These are phyloP conservation scores for Nasturtium officinale DNA, from an alignment of 345 rosid species.

Conservation along the genomic window DNA sequence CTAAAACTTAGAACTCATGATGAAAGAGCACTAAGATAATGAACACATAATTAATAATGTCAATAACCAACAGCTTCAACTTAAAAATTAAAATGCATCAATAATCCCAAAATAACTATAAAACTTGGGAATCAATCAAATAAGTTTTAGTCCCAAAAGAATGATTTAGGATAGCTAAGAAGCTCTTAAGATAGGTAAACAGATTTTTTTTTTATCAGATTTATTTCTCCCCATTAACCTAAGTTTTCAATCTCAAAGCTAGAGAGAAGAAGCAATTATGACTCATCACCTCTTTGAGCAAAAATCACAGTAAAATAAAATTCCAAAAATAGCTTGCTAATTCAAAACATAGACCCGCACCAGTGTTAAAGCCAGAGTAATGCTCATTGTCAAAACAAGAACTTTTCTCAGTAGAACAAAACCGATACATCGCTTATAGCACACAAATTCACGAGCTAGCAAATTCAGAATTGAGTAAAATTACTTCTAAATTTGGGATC, in stretches of 20 bases:
- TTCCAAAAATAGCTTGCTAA: slow-evolving; percentile 35
- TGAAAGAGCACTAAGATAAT: neutral
- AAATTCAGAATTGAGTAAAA: slow-evolving; percentile 5
- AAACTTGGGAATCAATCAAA: neutral
- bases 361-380: neutral
- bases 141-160: neutral
- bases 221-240: neutral
- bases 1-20: slow-evolving; percentile 2
- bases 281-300: slow-evolving; percentile 12
- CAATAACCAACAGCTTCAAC: neutral
- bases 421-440: neutral
- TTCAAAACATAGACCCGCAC: slow-evolving; percentile 3
- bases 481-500: slow-evolving; percentile 74
- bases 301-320: slow-evolving; percentile 1
- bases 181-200: neutral
- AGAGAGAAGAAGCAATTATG: slow-evolving; percentile 17
- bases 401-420: slow-evolving; percentile 10
- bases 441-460: neutral
- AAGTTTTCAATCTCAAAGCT: neutral
- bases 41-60: neutral
- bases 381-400: slow-evolving; percentile 1
- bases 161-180: neutral
- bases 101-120: neutral
- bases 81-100: neutral
- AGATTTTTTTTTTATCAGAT: neutral